Evolutionary conservation across 2,329 filamentous ascomycete genomes (phyloP).

Genomic region (Aspergillus spinulosporus): DNA sequence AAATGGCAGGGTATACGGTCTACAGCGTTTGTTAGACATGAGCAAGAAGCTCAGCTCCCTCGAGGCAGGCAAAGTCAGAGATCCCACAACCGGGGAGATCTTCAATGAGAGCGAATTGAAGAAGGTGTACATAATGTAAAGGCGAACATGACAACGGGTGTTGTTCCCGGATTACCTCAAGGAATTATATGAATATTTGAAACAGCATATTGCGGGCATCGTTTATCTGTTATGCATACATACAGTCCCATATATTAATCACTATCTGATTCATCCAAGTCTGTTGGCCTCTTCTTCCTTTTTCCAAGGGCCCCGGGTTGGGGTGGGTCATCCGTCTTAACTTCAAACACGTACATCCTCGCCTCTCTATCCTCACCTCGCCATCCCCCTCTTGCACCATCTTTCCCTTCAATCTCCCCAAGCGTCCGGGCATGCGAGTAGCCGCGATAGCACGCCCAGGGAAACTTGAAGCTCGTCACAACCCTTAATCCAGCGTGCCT

Average conservation of each 20-base stretch:
- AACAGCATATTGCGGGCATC: neutral
- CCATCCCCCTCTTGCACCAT: constrained; percentile 46
- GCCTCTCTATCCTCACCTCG: constrained; percentile 50
- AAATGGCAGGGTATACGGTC: constrained; percentile 82
- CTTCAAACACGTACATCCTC: constrained; percentile 49
- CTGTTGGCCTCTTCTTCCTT: constrained; percentile 35
- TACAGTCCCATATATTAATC: constrained; percentile 21
- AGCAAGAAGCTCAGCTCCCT: constrained; percentile 74
- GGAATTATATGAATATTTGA: neutral
- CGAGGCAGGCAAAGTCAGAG: constrained; percentile 66
- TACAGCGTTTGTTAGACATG: constrained; percentile 70
- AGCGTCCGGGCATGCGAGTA: constrained; percentile 51
- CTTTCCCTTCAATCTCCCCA: constrained; percentile 45
- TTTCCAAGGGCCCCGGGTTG: constrained; percentile 26
- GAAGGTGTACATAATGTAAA: constrained; percentile 86
- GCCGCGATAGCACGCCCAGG: constrained; percentile 48
- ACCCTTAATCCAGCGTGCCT: constrained; percentile 61
- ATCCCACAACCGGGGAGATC: constrained; percentile 72
- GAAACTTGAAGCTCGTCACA: constrained; percentile 50
- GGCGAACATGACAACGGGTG: neutral
- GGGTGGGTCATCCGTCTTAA: constrained; percentile 36
- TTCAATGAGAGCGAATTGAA: constrained; percentile 65
- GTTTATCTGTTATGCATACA: constrained; percentile 5
- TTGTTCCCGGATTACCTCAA: neutral
- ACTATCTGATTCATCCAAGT: constrained; percentile 36